Evolutionary conservation across 257 asterid genomes (phyloP).

Genomic region (Paraleonurus japonicus): DNA sequence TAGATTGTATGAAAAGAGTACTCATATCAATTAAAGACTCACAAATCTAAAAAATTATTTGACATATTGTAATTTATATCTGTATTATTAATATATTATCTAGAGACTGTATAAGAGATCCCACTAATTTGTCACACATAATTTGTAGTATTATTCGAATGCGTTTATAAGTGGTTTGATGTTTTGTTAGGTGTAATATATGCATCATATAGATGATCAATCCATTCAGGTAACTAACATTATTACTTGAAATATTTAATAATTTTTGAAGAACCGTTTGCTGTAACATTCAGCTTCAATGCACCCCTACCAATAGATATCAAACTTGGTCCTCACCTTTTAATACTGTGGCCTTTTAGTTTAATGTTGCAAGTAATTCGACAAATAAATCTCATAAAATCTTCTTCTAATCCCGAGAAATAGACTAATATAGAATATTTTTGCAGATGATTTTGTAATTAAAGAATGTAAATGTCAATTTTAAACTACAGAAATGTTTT

Average conservation of each 20-base stretch:
- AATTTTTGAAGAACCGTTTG: neutral
- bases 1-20: no score
- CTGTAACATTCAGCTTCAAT: constrained; percentile 13
- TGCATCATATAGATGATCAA: constrained; percentile 8
- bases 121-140: constrained; percentile 8
- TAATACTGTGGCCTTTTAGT: neutral
- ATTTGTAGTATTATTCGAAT: neutral
- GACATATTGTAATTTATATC: no score
- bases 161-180: neutral
- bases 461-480: neutral
- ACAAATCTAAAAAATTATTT: no score
- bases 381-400: neutral
- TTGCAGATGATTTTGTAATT: neutral
- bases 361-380: neutral
- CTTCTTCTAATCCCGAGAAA: neutral
- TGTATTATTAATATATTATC: no score
- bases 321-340: neutral
- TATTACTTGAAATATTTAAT: neutral
- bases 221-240: constrained; percentile 25
- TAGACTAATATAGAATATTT: no score
- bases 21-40: no score
- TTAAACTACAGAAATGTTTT: neutral
- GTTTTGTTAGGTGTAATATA: neutral
- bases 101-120: neutral
- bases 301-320: constrained; percentile 6